Percentiles rank a stretch among this genome's conserved stretches.
Evolutionary conservation across 345 rosid genomes (phyloP).

Genomic region (Eucalyptus tenuipes): DNA sequence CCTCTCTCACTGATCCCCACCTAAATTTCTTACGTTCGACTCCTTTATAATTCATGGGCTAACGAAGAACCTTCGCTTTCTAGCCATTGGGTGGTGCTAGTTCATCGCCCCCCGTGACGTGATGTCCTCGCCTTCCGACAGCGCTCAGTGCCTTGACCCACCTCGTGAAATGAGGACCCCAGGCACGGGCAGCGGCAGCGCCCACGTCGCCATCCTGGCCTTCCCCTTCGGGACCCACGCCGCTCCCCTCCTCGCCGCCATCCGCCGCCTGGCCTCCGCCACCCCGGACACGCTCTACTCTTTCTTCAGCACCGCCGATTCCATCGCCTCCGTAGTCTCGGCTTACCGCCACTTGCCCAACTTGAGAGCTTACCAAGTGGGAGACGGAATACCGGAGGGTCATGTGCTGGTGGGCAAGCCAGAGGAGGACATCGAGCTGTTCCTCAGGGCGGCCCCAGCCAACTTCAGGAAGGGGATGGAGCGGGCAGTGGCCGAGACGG

Average conservation of each 20-base stretch:
- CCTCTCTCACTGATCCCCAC: no score
- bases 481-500: conserved; percentile 13
- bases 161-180: no score
- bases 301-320: conserved; percentile 14
- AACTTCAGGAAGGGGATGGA: conserved; percentile 14
- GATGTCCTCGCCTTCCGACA: no score
- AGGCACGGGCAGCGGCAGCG: not conserved
- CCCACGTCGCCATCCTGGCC: conserved; percentile 23
- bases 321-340: not conserved
- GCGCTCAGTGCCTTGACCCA: not conserved
- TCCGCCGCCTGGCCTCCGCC: conserved; percentile 10
- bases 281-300: conserved; percentile 18
- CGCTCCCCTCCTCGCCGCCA: conserved; percentile 14
- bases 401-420: conserved; percentile 7
- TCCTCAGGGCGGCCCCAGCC: conserved; percentile 16
- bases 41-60: not conserved
- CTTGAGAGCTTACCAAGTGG: conserved; percentile 6
- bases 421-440: conserved; percentile 19
- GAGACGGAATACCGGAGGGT: conserved; percentile 16
- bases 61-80: not conserved
- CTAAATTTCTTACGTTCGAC: no score
- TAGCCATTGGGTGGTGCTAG: no score
- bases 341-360: not conserved
- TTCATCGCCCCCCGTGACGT: no score
- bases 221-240: conserved; percentile 38